Percentiles rank a stretch among this genome's conserved stretches.
phyloP scores from a whole-genome alignment of 1,284 basidiomycete species.

The Austroboletus niveus region DNA sequence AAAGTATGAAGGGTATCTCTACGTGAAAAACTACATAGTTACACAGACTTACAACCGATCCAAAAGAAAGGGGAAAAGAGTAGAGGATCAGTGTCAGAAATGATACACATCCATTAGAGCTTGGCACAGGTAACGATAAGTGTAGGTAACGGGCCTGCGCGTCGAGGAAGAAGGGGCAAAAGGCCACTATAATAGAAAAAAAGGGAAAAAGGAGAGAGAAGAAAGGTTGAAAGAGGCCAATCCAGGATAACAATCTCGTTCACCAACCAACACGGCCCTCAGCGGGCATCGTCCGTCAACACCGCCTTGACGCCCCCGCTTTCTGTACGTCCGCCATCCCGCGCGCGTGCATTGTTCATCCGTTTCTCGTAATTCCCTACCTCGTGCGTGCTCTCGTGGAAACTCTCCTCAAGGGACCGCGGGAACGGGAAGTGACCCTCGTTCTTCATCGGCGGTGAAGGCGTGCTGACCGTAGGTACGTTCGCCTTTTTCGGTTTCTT shows the following conservation, averaged over 20 bases:
- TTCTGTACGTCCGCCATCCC: constrained; percentile 77
- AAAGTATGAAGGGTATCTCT: constrained; percentile 25
- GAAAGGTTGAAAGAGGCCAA: not conserved
- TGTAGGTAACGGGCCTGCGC: constrained; percentile 7
- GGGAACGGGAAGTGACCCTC: constrained; percentile 61
- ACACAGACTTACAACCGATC: constrained; percentile 19
- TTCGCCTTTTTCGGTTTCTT: constrained; percentile 34
- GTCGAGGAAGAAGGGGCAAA: constrained; percentile 6
- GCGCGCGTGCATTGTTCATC: constrained; percentile 66
- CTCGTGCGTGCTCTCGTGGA: constrained; percentile 26
- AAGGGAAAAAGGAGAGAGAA: constrained; percentile 8
- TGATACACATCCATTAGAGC: constrained; percentile 24
- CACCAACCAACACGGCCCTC: constrained; percentile 9
- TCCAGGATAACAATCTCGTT: constrained; percentile 14
- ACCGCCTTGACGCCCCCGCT: constrained; percentile 77
- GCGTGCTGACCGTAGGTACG: constrained; percentile 39
- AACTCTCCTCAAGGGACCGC: constrained; percentile 41
- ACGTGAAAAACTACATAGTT: constrained; percentile 21
- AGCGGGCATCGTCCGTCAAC: constrained; percentile 41
- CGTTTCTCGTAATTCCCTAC: constrained; percentile 40
- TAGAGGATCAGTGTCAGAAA: constrained; percentile 4
- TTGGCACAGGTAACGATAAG: constrained; percentile 8
- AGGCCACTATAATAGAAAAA: constrained; percentile 14
- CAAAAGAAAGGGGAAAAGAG: not conserved
- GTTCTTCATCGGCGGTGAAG: constrained; percentile 32